phyloP scores from a whole-genome alignment of 148 eudicot genomes.

The Spergularia bocconei region DNA sequence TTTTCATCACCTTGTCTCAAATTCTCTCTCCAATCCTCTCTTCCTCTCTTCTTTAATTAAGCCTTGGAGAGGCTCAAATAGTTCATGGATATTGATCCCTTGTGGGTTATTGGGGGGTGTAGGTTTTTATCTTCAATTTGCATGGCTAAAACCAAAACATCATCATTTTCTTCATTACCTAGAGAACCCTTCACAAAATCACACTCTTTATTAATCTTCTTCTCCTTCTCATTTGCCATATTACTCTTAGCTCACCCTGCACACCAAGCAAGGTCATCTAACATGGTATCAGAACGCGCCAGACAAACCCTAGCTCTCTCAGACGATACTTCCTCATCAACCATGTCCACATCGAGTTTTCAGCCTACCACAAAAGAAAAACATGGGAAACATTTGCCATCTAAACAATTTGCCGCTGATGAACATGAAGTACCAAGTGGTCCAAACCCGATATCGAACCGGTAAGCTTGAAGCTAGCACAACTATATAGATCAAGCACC shows the following conservation, averaged over 20 bases:
- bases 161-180: conserved; percentile 19
- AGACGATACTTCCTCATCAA: neutral
- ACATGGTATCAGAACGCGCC: conserved; percentile 23
- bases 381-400: conserved; percentile 25
- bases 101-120: conserved; percentile 70
- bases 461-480: conserved; percentile 32
- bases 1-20: conserved; percentile 8
- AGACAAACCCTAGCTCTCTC: conserved; percentile 27
- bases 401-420: conserved; percentile 42
- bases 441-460: conserved; percentile 80
- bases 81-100: conserved; percentile 83
- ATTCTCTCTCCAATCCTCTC: neutral
- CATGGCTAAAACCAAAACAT: conserved; percentile 52
- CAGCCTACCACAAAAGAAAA: conserved; percentile 21
- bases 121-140: conserved; percentile 43
- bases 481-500: neutral
- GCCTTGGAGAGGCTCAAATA: conserved; percentile 32
- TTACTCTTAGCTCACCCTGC: conserved; percentile 42
- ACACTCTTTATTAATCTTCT: conserved; percentile 33
- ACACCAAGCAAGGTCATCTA: conserved; percentile 19
- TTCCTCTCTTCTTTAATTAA: conserved; percentile 1
- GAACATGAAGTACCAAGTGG: conserved; percentile 93
- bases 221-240: conserved; percentile 34
- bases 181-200: conserved; percentile 33
- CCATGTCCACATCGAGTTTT: conserved; percentile 15